Base-by-base conservation (phyloP, 108 stramenopile species). In the Skeletonema potamos region DNA sequence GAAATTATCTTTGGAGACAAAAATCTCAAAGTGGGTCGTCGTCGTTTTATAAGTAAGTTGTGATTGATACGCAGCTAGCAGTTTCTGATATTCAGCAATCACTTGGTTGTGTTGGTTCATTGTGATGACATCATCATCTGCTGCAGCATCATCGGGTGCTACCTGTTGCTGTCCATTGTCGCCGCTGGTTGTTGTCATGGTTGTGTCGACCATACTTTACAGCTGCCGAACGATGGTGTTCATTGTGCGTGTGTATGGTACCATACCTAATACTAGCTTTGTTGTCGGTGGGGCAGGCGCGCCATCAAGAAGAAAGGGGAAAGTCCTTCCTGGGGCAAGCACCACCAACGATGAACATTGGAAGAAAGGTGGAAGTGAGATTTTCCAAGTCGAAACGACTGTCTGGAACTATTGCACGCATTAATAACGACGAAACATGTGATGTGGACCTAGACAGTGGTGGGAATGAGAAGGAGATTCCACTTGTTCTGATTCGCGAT, bases 1-100 rank as follows among this genome's bases (percentile, higher is more conserved):
- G 85, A 98, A 97, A 44, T 92, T 89, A 41, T 96, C 92, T 74
- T 95, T 96, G 22, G 82, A 78, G 34, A 95, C 90, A 59, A 68
- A 76, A 0, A 96, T 89, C 77, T 92, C 89, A 70, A 91, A 92
- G 30, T 15, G 5, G 57, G 83, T 36, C 28, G 67, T 20, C 27
- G 18, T 39, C 15, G 68, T 3, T 33, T 34, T 64, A 20, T 62
- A 62, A 20, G 48, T 20, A 8, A 51, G 6, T 22, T 68, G 58
- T 34, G 33, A 33, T 13, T 59, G 58, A 30, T 33, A 33, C 20
- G 26, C 27, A 9, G 0, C 58, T 18, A 59, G 58, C 58, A 33
- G 27, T 30, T 59, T 26, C 18, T 59, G 58, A 34, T 59, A 59
- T 30, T 59, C 36, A 34, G 17, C 58, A 20, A 59, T 59, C 17